Percentiles rank a stretch among this genome's conserved stretches.
These are phyloP conservation scores for Chalciporus chontae DNA, from an alignment of 768 basidiomycete species.

Conservation along the genomic window DNA sequence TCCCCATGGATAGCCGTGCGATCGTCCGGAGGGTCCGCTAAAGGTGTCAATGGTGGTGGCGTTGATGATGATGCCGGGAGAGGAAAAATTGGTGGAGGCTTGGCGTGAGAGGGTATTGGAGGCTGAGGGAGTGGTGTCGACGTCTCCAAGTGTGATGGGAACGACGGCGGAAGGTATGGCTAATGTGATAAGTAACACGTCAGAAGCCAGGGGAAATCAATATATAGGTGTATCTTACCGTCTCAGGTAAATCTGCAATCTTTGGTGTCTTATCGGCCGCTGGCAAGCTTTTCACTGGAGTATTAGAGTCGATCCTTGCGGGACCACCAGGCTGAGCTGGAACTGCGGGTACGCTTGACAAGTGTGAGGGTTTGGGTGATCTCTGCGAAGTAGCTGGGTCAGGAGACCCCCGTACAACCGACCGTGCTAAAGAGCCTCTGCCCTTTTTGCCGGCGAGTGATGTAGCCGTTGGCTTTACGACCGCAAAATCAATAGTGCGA, in stretches of 20 bases:
- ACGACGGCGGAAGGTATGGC: constrained; percentile 56
- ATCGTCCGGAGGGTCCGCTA: constrained; percentile 17
- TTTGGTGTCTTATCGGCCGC: constrained; percentile 13
- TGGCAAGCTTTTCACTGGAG: constrained; percentile 1
- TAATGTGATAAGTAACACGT: constrained; percentile 13
- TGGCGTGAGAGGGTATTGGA: constrained; percentile 29
- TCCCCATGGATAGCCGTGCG: constrained; percentile 5
- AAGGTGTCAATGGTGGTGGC: constrained; percentile 21
- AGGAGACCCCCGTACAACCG: constrained; percentile 3
- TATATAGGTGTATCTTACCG: constrained; percentile 26
- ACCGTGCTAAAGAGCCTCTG: constrained; percentile 6
- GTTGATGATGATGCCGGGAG: constrained; percentile 22
- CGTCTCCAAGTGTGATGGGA: constrained; percentile 48
- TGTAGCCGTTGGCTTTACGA: constrained; percentile 37
- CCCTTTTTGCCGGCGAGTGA: constrained; percentile 22
- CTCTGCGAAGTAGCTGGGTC: constrained; percentile 10
- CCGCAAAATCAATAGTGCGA: constrained; percentile 40
- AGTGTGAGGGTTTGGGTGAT: constrained; percentile 10
- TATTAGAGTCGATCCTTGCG: constrained; percentile 1
- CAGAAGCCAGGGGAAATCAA: constrained; percentile 13
- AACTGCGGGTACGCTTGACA: neutral
- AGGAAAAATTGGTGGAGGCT: constrained; percentile 42
- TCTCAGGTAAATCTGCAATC: constrained; percentile 36
- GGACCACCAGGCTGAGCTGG: neutral
- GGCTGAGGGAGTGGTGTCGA: constrained; percentile 45